Evolutionary conservation across 371 early-diverging fungal genomes (phyloP), one percentile per base, ranked within the genome.

Genomic region (Neoconidiobolus thromboides): DNA sequence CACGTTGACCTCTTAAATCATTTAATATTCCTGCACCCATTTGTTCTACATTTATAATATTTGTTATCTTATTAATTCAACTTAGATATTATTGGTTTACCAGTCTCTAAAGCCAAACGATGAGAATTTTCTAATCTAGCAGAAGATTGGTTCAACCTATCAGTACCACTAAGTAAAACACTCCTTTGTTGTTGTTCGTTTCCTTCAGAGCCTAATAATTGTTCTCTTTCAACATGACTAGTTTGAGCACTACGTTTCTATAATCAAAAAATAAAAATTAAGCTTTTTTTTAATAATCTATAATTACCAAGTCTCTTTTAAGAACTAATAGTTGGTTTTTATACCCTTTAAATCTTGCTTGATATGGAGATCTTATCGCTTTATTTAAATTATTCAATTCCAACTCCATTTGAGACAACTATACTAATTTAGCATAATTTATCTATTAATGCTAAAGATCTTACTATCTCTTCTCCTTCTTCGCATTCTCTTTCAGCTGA

Each of bases 101-200:
- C 84, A 12, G 93, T 89, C 63, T 96, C 94, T 43, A 94, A 68
- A 6, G 95, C 96, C 54, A 93, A 64, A 43, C 89, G 76, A 67
- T 90, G 91, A 39, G 89, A 87, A 44, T 89, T 87, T 69, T 92
- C 85, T 67, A 96, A 67, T 48, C 89, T 75, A 52, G 80, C 71
- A 61, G 82, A 82, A 10, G 84, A 82, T 36, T 85, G 76, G 48
- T 83, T 79, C 38, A 96, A 68, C 43, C 89, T 70, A 61, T 92
- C 92, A 7, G 91, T 91, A 2, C 91, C 91, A 48, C 76, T 76
- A 50, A 93, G 63, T 61, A 94, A 71, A 3, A 88, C 75, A 41
- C 85, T 73, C n/a, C 93, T 77, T 65, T 93, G 90, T 65, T 89
- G 26, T 26, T 26, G 26, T 26, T 26, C 26, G 26, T 26, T 26